Conservation (phyloP, 306 rosid species). For the Ceratonia siliqua region DNA sequence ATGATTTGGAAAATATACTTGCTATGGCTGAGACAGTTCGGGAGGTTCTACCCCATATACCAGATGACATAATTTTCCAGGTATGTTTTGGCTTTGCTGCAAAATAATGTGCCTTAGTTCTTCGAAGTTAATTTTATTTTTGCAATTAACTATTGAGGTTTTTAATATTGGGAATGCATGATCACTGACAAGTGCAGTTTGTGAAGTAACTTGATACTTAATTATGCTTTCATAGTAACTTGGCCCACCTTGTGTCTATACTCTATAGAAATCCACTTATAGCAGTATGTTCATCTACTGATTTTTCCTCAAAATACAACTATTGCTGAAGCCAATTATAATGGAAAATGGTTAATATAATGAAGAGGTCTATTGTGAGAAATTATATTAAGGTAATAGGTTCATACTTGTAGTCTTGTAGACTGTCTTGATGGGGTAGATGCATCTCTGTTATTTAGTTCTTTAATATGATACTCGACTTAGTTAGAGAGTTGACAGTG, state of each 20-base stretch:
- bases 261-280: background rate
- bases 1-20: conserved; percentile 70
- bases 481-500: background rate
- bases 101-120: background rate
- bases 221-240: background rate
- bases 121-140: background rate
- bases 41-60: conserved; percentile 90
- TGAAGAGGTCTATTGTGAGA: background rate
- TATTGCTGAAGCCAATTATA: background rate
- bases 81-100: conserved; percentile 37
- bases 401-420: background rate
- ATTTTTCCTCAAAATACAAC: background rate
- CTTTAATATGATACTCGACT: background rate
- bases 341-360: background rate
- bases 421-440: background rate
- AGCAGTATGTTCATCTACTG: background rate
- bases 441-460: background rate
- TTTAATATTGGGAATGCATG: background rate
- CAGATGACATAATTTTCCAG: conserved; percentile 92
- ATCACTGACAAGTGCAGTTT: background rate
- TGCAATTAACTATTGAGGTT: background rate
- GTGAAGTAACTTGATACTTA: background rate
- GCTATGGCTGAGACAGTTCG: conserved; percentile 98
- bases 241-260: background rate
- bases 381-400: background rate